phyloP scores from a whole-genome alignment of 257 asterid genomes.

The Ophiorrhiza pumila region DNA sequence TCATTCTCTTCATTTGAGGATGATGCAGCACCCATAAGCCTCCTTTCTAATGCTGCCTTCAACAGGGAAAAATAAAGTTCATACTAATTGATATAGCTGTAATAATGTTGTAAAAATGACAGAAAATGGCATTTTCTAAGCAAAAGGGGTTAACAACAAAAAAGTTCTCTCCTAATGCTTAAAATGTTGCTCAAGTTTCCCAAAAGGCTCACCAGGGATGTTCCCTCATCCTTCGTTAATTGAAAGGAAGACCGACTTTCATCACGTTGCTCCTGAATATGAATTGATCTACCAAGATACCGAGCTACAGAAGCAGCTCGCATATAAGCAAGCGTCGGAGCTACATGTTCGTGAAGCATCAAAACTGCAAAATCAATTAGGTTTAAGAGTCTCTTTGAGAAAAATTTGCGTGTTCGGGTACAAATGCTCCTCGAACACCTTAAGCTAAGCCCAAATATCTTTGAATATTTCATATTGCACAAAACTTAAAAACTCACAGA shows the following conservation, averaged over 20 bases:
- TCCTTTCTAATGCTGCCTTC: slow-evolving; percentile 55
- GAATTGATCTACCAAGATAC: slow-evolving; percentile 47
- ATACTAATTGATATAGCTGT: slow-evolving; percentile 19
- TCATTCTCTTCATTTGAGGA: slow-evolving; percentile 34
- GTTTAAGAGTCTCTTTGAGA: slow-evolving; percentile 9
- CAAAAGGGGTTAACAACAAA: neutral
- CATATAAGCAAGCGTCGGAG: slow-evolving; percentile 42
- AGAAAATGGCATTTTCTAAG: neutral
- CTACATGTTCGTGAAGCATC: slow-evolving; percentile 62
- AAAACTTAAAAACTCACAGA: neutral
- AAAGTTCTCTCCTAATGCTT: neutral
- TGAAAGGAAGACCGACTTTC: slow-evolving; percentile 37
- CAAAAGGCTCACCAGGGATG: slow-evolving; percentile 41
- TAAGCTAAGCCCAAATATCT: neutral
- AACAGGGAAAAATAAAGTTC: slow-evolving; percentile 15
- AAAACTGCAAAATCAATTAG: slow-evolving; percentile 46
- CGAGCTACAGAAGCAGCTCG: slow-evolving; percentile 49
- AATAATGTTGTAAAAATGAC: neutral
- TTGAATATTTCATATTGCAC: neutral
- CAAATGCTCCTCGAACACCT: neutral
- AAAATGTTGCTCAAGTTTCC: neutral
- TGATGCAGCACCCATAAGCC: slow-evolving; percentile 31
- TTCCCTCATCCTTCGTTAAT: slow-evolving; percentile 39
- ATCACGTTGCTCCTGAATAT: slow-evolving; percentile 47
- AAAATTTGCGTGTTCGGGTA: neutral